Evolutionary conservation across 2,329 filamentous ascomycete species (phyloP), one percentile per base, ranked within the genome.

Genomic region (Exophiala dermatitidis): DNA sequence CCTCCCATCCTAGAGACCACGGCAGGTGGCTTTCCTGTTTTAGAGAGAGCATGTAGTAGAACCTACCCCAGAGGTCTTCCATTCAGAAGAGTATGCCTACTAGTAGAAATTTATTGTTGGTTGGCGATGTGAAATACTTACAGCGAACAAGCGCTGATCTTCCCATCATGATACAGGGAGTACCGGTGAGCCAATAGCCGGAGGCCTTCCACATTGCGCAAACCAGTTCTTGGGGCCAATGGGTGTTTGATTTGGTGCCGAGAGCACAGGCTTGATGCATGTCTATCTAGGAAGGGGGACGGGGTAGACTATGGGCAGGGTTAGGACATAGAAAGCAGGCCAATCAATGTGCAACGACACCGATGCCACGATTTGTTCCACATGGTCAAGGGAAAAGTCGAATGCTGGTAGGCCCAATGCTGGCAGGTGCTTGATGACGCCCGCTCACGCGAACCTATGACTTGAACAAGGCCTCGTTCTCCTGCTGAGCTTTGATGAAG

Each of bases 401-500:
- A 12, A n/a, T 7, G 36, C 19, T 38, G 38, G 53, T 33, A 44
- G 44, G 46, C 44, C 34, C 48, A 41, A 52, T 48, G 55, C 51
- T 34, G 51, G 44, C 19, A 5, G 36, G 9, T 28, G 45, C 42
- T 45, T 48, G 54, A 49, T 46, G 34, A 51, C 46, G 46, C 46
- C 48, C 44, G 46, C 49, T 53, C 9, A 37, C 28, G 34, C 46
- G 43, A 29, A 37, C 36, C 46, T 49, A 56, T 56, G 50, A 53
- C 46, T 56, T 51, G 76, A 96, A 94, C 54, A 95, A 78, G 62
- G 81, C 82, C 79, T 93, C 90, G 74, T 97, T 98, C 71, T 95
- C 90, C 76, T 91, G 84, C 78, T 96, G 90, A 50, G 93, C 91
- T 79, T 94, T 90, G 76, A 95, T 83, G 77, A 97, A 97, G 53